Evolutionary conservation across 1,284 basidiomycete genomes (phyloP), one percentile per base, ranked within the genome.

Genomic region (Trichosporon sp.): DNA sequence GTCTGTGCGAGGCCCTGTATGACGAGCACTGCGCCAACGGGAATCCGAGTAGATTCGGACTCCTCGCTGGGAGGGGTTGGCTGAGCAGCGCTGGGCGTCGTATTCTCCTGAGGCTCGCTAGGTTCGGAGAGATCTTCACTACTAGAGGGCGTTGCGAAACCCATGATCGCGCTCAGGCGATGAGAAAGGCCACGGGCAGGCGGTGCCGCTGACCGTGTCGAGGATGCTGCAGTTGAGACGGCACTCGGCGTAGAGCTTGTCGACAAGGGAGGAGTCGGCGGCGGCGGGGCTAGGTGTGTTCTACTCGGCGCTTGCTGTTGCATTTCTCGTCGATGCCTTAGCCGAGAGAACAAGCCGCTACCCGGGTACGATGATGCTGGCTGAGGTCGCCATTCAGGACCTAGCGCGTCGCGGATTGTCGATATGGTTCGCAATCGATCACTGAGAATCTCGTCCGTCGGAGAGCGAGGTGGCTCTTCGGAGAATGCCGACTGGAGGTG

Each of bases 1-100:
- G 81, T 83, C 70, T 83, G 81, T 3, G 80, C 81, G 18, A 83
- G 67, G 18, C 81, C 81, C 65, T 83, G 81, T 25, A 83, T 80
- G 34, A 83, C 77, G 51, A 83, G 73, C 13, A 83, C 80, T 0
- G 81, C 80, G 0, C 81, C 81, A n/a, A 76, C 67, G 0, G 77
- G 75, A 18, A 77, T 69, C 8, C 53, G 42, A 34, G 53, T 66
- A 6, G 56, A 60, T 8, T 60, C 56, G n/a, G 56, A 60, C 29
- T 60, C 56, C 32, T 31, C 56, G 18, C 15, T 32, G 8, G 56
- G 15, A 9, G 56, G 56, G n/a, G 56, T 15, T 4, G 56, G 56
- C 27, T 60, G 56, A 31, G 56, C 2, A 60, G 27, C 27, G 3
- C 18, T 31, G 8, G 56, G 56, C 9, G 56, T 31, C 29, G 56